A percentile compares a stretch with the other conserved stretches of the same genome.
phyloP scores from a whole-genome alignment of 306 rosid genomes.

The Crotalaria pallida region DNA sequence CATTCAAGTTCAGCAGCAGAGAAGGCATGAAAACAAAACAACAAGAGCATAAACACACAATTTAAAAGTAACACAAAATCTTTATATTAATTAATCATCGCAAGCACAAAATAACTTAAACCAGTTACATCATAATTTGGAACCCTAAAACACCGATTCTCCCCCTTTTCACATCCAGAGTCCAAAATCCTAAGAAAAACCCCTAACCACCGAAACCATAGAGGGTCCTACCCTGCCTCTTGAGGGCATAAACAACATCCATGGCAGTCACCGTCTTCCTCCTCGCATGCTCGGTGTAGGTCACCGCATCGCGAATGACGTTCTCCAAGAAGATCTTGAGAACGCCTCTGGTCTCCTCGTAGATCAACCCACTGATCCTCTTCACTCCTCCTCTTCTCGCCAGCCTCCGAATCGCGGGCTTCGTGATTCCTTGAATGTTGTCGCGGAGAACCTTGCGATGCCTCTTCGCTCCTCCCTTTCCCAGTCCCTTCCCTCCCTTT shows the following conservation, averaged over 20 bases:
- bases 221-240: slow-evolving; percentile 39
- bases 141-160: not conserved
- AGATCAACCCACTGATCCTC: slow-evolving; percentile 38
- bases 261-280: slow-evolving; percentile 39
- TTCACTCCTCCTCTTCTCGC: slow-evolving; percentile 37
- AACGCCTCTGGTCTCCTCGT: slow-evolving; percentile 29
- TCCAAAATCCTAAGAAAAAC: too few relatives aligned
- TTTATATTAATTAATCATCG: not conserved
- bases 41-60: not conserved
- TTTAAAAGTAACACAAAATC: not conserved
- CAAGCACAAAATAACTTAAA: not conserved
- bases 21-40: too few relatives aligned
- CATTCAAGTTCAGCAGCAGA: too few relatives aligned
- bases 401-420: slow-evolving; percentile 35
- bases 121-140: not conserved
- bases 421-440: slow-evolving; percentile 36
- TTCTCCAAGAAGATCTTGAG: slow-evolving; percentile 35
- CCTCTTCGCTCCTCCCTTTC: slow-evolving; percentile 41
- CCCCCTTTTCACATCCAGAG: not conserved
- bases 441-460: slow-evolving; percentile 33
- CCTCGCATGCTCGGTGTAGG: slow-evolving; percentile 38
- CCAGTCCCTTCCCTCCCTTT: slow-evolving; percentile 39
- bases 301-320: slow-evolving; percentile 34
- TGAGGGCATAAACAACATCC: slow-evolving; percentile 35
- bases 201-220: slow-evolving; percentile 19